These are phyloP conservation scores for Lactarius hengduanensis DNA, from an alignment of 768 basidiomycete genomes.

Conservation along the genomic window DNA sequence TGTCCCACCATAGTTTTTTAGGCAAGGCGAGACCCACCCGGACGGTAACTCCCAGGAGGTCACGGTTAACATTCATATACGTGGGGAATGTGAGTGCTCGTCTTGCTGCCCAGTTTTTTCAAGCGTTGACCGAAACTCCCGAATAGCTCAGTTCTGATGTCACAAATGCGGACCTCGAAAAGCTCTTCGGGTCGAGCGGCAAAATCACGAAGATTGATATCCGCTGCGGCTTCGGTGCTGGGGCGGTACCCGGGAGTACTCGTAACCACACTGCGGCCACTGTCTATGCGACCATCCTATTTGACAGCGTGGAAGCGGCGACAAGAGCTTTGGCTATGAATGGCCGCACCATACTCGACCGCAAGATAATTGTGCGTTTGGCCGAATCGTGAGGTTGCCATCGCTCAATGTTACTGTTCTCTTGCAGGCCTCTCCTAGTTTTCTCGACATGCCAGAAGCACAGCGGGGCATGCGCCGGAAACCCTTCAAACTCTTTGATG, in stretches of 20 bases:
- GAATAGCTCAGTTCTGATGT: constrained; percentile 34
- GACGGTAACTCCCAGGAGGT: not conserved
- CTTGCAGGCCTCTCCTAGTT: constrained; percentile 19
- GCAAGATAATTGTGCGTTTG: constrained; percentile 17
- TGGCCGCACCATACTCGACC: constrained; percentile 4
- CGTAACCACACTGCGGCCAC: not conserved
- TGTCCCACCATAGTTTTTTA: not conserved
- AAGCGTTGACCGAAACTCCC: not conserved
- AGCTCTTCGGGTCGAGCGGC: constrained; percentile 42
- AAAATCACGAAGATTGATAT: constrained; percentile 37
- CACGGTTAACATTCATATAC: constrained; percentile 42
- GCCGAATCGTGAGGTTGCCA: too few species aligned
- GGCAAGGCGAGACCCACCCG: constrained; percentile 16
- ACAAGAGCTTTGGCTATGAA: constrained; percentile 1
- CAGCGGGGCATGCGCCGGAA: not conserved
- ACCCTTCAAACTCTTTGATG: not conserved
- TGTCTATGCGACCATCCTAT: constrained; percentile 19
- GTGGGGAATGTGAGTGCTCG: constrained; percentile 59
- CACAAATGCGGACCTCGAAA: constrained; percentile 36
- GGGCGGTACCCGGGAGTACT: not conserved
- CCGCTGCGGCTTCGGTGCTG: constrained; percentile 38
- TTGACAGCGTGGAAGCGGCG: constrained; percentile 2
- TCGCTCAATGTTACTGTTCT: not conserved
- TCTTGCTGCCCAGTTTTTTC: constrained; percentile 33
- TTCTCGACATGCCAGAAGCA: constrained; percentile 19